phyloP scores from a whole-genome alignment of 2,329 filamentous ascomycete genomes.

The Fusarium camptoceras region DNA sequence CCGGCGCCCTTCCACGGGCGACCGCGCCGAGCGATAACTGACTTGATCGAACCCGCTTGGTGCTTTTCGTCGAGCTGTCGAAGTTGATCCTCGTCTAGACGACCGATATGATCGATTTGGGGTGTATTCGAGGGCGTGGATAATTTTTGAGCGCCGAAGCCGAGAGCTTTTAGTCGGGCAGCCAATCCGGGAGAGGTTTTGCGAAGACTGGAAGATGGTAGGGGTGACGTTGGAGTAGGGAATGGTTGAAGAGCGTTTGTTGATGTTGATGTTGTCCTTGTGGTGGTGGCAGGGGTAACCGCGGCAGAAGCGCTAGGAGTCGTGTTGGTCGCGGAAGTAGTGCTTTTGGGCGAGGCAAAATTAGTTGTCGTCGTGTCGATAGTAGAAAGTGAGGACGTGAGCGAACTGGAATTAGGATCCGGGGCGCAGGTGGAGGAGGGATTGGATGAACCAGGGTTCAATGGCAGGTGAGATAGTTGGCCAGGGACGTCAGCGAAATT shows the following conservation, averaged over 20 bases:
- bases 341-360: conserved; percentile 31
- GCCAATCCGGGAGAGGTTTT: conserved; percentile 74
- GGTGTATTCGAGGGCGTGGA: conserved; percentile 45
- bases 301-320: conserved; percentile 38
- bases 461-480: conserved; percentile 45
- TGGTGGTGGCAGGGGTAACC: conserved; percentile 34
- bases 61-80: conserved; percentile 76
- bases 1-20: conserved; percentile 78
- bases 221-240: conserved; percentile 42
- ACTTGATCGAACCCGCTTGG: conserved; percentile 63
- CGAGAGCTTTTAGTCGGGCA: conserved; percentile 73
- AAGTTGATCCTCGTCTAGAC: conserved; percentile 77
- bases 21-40: conserved; percentile 72
- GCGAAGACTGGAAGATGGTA: conserved; percentile 54
- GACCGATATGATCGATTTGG: conserved; percentile 67
- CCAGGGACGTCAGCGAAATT: conserved; percentile 48
- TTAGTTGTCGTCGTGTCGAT: conserved; percentile 41
- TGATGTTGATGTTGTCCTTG: conserved; percentile 44
- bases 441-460: conserved; percentile 47
- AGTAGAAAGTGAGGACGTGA: conserved; percentile 37
- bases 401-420: conserved; percentile 42
- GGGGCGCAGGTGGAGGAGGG: conserved; percentile 42
- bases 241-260: conserved; percentile 40
- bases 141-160: conserved; percentile 64
- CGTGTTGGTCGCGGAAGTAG: conserved; percentile 23